Base-by-base conservation (phyloP, 1,284 basidiomycete genomes). In the Austropuccinia psidii region DNA sequence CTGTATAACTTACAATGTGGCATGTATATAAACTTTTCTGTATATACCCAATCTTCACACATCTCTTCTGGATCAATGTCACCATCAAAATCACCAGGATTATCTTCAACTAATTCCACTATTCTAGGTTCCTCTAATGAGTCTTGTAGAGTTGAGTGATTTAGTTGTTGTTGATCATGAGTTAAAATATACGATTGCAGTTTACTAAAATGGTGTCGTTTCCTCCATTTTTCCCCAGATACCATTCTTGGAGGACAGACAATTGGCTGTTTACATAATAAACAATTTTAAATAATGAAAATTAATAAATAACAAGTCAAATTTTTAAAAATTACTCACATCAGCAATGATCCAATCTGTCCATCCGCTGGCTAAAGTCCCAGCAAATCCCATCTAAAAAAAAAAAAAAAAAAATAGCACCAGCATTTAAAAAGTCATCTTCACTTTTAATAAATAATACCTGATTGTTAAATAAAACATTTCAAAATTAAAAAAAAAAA, bases 361-460 rank as follows among this genome's bases (percentile, higher is more conserved):
- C 86, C 86, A 87, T 11, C 84, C 84, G 81, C 79, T 84, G 7
- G 83, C 84, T 57, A 87, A 78, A 17, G 85, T 86, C 7, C 87
- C 86, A 2, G 87, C 85, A 76, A 84, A 86, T 17, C 85, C 85
- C 82, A 86, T 86, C 70, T 73, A 55, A 8, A 54, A 29, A 15
- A 2, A 37, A 21, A 65, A 21, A 21, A 2, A 17, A 1, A 39
- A 13, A 21, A 65, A 11, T n/a, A 39, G 45, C 24, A 24, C 45
- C 31, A 64, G 45, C 15, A 31, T 24, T 49, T 17, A 11, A 29
- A 29, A 1, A 29, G 8, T 7, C 15, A 24, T 58, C 11, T 9
- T 11, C n/a, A 13, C 11, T 13, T 45, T 45, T 11, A 45, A 27
- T 54, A 54, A 54, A 54, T 6, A 19, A 27, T 21, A 55, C 21